phyloP scores from a whole-genome alignment of 2,329 filamentous ascomycete genomes.

The Alternaria panax region DNA sequence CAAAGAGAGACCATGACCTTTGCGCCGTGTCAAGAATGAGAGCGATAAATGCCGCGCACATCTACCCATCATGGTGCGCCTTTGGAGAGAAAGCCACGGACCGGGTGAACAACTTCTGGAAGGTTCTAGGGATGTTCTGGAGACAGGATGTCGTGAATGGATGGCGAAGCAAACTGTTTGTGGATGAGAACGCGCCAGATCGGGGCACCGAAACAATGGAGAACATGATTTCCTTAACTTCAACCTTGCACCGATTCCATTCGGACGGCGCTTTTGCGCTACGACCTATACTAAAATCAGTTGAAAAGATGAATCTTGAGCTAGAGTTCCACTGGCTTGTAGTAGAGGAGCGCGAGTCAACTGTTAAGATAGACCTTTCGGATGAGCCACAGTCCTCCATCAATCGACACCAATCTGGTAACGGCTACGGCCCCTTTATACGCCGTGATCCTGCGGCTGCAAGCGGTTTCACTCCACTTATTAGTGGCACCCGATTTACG shows the following conservation, averaged over 20 bases:
- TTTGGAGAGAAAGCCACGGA: conserved; percentile 15
- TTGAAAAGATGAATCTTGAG: conserved; percentile 27
- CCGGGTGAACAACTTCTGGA: conserved; percentile 15
- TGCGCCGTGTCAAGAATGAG: conserved; percentile 23
- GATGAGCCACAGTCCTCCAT: neutral
- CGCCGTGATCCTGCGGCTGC: too few species aligned
- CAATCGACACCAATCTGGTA: neutral
- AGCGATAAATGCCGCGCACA: conserved; percentile 24
- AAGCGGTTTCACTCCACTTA: too few species aligned
- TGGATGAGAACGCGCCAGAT: conserved; percentile 2
- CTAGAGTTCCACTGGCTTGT: conserved; percentile 29
- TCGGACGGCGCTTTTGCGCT: conserved; percentile 22
- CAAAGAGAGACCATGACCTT: too few species aligned
- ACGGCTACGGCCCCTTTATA: conserved; percentile 1
- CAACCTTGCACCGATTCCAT: conserved; percentile 24
- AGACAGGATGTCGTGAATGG: conserved; percentile 8
- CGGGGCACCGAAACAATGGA: conserved; percentile 22
- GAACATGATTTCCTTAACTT: conserved; percentile 25
- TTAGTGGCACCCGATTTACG: conserved; percentile 22
- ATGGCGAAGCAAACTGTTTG: conserved; percentile 9
- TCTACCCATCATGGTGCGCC: conserved; percentile 29
- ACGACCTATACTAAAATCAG: conserved; percentile 26
- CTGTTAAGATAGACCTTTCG: conserved; percentile 9
- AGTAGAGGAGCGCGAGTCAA: conserved; percentile 15
- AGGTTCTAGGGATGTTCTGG: conserved; percentile 15